These are phyloP conservation scores for Paecilomyces niveus DNA, from an alignment of 2,329 filamentous ascomycete species.

Conservation along the genomic window DNA sequence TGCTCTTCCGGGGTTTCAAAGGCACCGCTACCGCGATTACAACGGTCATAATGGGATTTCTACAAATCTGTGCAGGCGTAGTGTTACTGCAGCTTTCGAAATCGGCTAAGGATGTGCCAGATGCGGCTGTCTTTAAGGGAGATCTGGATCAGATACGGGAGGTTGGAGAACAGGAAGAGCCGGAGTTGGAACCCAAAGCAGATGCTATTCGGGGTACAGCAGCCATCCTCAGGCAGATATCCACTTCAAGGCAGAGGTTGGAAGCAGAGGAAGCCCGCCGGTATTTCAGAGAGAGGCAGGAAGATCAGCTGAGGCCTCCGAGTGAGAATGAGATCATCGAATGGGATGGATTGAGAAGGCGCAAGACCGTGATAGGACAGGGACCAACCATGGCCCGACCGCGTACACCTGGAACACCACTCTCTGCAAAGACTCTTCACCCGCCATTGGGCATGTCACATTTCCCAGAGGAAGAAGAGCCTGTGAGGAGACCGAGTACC, in stretches of 20 bases:
- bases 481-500: conserved; percentile 33
- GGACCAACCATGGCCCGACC: conserved; percentile 35
- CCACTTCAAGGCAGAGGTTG: conserved; percentile 64
- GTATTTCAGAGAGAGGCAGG: conserved; percentile 68
- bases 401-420: conserved; percentile 32
- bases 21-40: conserved; percentile 72
- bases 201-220: conserved; percentile 90
- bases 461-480: conserved; percentile 60
- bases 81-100: conserved; percentile 94
- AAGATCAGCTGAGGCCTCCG: conserved; percentile 65
- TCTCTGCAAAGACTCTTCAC: conserved; percentile 49
- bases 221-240: conserved; percentile 79
- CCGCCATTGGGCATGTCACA: conserved; percentile 82
- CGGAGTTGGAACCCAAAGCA: conserved; percentile 93
- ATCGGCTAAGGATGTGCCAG: conserved; percentile 93
- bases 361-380: conserved; percentile 52
- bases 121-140: conserved; percentile 83
- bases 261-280: conserved; percentile 73
- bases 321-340: conserved; percentile 75
- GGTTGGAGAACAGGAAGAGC: conserved; percentile 88
- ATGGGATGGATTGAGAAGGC: conserved; percentile 82
- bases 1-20: conserved; percentile 91
- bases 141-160: conserved; percentile 93
- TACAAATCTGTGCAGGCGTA: conserved; percentile 89
- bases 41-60: conserved; percentile 86